Base-by-base conservation (phyloP, 352 stramenopile genomes). In the Globisporangium solare region DNA sequence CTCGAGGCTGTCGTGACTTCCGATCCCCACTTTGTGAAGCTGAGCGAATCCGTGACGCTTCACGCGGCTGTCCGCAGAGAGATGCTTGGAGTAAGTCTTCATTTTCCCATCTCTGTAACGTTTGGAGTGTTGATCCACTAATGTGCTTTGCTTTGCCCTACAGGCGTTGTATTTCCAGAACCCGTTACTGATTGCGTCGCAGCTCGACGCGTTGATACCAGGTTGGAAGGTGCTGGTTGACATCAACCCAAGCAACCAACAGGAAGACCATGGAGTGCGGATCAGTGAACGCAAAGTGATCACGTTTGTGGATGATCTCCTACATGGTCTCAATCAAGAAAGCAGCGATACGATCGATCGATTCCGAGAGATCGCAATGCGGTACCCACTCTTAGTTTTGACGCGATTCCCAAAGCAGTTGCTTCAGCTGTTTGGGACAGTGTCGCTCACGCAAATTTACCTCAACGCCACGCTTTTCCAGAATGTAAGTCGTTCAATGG, bases 401-500 rank as follows among this genome's bases (percentile, higher is more conserved):
- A 70, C 72, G 39, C 70, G 81, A 21, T 74, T 88, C 18, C 67
- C 73, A 24, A 66, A 67, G 35, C 70, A 72, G 24, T 61, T 80
- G 32, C 76, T 70, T 73, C 70, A 83, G 67, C 72, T 77, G 46
- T 64, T 82, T 7, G 76, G 75, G 2, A 70, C 70, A 13, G 63
- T 89, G 6, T 89, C 82, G 37, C 61, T 92, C 20, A 88, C 79
- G 22, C 65, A 83, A 32, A 69, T 92, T 35, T 92, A 89, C 54
- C 70, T 84, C 53, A 86, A 87, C 55, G 68, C 71, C 2, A 58
- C 61, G 14, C 65, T 82, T 21, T 86, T 88, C 46, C 70, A 82
- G 42, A 83, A 86, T 39, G 78, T 90, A 69, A 46, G 75, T 69
- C 6, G 11, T 35, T 35, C 5, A 11, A 1, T 10, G 27, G 27